These are phyloP conservation scores for Immersiporthe knoxdaviesiana DNA, from an alignment of 2,329 filamentous ascomycete species.

Conservation along the genomic window DNA sequence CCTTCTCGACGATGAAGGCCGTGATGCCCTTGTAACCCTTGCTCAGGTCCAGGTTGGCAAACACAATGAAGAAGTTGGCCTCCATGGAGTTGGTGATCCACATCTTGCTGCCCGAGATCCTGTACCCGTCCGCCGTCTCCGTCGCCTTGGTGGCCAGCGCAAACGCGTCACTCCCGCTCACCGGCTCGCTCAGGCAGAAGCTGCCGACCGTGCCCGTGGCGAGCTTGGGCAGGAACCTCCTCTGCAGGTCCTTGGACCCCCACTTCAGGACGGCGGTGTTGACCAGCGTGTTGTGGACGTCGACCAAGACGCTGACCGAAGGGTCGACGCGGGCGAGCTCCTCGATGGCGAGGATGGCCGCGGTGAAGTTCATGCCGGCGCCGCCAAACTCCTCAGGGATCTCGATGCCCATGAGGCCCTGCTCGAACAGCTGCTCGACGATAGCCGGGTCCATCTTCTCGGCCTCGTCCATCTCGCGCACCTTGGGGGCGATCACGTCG, in stretches of 20 bases:
- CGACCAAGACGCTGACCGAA: slow-evolving; percentile 90
- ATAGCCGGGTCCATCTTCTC: slow-evolving; percentile 89
- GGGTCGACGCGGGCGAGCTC: slow-evolving; percentile 94
- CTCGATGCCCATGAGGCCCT: slow-evolving; percentile 95
- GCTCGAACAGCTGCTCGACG: slow-evolving; percentile 94
- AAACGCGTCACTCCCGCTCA: slow-evolving; percentile 93
- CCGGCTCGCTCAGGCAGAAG: slow-evolving; percentile 91
- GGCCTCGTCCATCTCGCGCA: slow-evolving; percentile 95
- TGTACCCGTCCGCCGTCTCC: slow-evolving; percentile 82
- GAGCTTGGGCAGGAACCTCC: slow-evolving; percentile 85
- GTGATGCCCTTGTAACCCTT: slow-evolving; percentile 97
- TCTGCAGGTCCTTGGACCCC: slow-evolving; percentile 75
- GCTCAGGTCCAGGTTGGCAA: slow-evolving; percentile 89
- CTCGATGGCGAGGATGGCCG: slow-evolving; percentile 95
- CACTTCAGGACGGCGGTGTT: slow-evolving; percentile 92
- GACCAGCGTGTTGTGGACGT: slow-evolving; percentile 97
- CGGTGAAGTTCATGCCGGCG: slow-evolving; percentile 97
- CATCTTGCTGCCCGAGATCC: slow-evolving; percentile 93
- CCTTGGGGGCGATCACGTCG: slow-evolving; percentile 86
- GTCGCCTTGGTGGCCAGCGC: slow-evolving; percentile 89
- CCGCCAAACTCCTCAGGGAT: slow-evolving; percentile 97
- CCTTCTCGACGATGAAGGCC: slow-evolving; percentile 93
- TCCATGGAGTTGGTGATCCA: slow-evolving; percentile 99
- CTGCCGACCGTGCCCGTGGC: slow-evolving; percentile 89
- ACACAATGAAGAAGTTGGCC: slow-evolving; percentile 94